These are phyloP conservation scores for Kodamaea sp. DNA, from an alignment of 1,139 yeast genomes.

Conservation along the genomic window DNA sequence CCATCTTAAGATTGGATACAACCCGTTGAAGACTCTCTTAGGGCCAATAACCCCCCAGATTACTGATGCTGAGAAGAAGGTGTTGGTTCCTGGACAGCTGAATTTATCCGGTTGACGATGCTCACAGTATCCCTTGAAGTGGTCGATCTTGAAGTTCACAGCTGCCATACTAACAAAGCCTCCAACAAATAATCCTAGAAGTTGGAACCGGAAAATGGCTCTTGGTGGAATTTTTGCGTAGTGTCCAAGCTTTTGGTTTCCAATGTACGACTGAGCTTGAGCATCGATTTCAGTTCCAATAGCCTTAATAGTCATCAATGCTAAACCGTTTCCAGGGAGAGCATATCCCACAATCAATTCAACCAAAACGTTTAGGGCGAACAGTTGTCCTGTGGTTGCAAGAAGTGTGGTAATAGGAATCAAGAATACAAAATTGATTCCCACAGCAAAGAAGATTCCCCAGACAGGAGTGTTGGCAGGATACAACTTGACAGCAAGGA, in stretches of 20 bases:
- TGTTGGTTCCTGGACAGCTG: constrained; percentile 50
- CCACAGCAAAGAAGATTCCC: constrained; percentile 30
- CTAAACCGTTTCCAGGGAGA: constrained; percentile 41
- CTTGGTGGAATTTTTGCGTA: constrained; percentile 62
- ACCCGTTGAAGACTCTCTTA: constrained; percentile 44
- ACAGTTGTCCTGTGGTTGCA: constrained; percentile 38
- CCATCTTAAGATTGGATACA: constrained; percentile 51
- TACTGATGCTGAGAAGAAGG: constrained; percentile 56
- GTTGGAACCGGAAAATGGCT: constrained; percentile 60
- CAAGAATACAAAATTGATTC: constrained; percentile 36
- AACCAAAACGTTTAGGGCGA: constrained; percentile 42
- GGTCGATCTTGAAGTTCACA: constrained; percentile 51
- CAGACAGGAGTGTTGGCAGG: constrained; percentile 42
- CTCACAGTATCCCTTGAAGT: constrained; percentile 48
- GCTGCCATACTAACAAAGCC: constrained; percentile 56
- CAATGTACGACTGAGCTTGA: constrained; percentile 57
- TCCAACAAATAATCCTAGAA: constrained; percentile 44
- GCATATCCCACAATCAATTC: constrained; percentile 43
- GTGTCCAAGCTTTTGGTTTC: constrained; percentile 61
- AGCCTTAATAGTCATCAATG: constrained; percentile 38
- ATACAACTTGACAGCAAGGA: constrained; percentile 30
- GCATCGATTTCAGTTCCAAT: constrained; percentile 49
- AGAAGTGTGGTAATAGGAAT: constrained; percentile 40
- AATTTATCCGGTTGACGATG: constrained; percentile 42
- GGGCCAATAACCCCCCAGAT: constrained; percentile 73